These are phyloP conservation scores for Neurospora pannonica DNA, from an alignment of 495 filamentous ascomycete genomes.

Conservation along the genomic window DNA sequence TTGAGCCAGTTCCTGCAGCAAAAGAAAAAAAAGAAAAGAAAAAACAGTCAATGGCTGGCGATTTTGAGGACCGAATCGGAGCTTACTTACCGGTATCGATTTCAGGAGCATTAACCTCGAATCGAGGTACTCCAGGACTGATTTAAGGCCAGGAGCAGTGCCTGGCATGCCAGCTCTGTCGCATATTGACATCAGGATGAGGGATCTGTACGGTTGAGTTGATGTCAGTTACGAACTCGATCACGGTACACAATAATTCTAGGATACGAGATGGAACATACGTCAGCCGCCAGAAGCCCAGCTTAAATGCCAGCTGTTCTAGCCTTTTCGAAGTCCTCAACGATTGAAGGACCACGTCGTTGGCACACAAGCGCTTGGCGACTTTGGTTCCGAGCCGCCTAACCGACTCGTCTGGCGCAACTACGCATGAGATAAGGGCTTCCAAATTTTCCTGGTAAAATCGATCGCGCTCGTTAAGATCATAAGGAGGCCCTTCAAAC, in stretches of 20 bases:
- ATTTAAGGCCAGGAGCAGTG: slow-evolving; percentile 31
- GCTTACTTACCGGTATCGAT: slow-evolving; percentile 32
- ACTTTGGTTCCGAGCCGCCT: slow-evolving; percentile 35
- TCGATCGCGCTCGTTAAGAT: slow-evolving; percentile 24
- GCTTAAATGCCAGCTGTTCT: slow-evolving; percentile 28
- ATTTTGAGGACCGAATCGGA: background rate
- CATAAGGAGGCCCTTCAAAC: slow-evolving; percentile 33
- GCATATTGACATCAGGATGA: slow-evolving; percentile 40
- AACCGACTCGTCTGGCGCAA: slow-evolving; percentile 41
- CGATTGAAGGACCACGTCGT: slow-evolving; percentile 23
- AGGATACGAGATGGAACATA: slow-evolving; percentile 21
- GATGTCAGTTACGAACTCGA: slow-evolving; percentile 6
- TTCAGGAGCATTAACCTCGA: slow-evolving; percentile 37
- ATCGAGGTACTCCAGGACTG: slow-evolving; percentile 43
- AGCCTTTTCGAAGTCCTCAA: slow-evolving; percentile 33
- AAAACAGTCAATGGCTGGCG: background rate
- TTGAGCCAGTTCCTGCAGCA: slow-evolving; percentile 34
- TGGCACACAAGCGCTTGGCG: slow-evolving; percentile 37
- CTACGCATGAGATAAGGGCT: slow-evolving; percentile 41
- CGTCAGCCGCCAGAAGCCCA: slow-evolving; percentile 46
- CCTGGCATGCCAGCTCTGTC: slow-evolving; percentile 35
- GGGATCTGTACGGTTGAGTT: slow-evolving; percentile 26
- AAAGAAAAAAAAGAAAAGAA: background rate
- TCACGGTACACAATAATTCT: background rate
- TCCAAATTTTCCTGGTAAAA: slow-evolving; percentile 43